phyloP scores from a whole-genome alignment of 164 flowering plant species.

The Nymphaea thermarum region DNA sequence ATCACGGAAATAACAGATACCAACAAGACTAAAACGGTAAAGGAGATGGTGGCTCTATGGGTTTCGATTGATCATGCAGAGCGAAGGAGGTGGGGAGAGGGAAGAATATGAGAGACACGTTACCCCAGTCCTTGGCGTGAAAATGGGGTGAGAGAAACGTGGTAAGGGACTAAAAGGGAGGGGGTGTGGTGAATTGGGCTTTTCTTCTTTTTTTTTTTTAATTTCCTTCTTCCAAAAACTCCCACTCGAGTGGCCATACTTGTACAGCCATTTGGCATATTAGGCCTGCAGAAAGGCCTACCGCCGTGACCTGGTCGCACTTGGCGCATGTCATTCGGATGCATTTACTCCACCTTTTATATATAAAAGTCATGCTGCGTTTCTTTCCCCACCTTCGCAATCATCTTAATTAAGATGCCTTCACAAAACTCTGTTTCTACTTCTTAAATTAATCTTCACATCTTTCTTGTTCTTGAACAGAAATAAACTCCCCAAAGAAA shows the following conservation, averaged over 20 bases:
- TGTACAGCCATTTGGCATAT: background rate
- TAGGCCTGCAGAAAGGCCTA: background rate
- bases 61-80: background rate
- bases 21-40: slow-evolving; percentile 1
- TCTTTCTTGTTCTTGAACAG: no score
- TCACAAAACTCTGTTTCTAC: no score
- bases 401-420: no score
- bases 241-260: background rate
- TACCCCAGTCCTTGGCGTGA: background rate
- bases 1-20: slow-evolving; percentile 1
- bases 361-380: no score
- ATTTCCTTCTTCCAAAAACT: no score
- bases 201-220: no score
- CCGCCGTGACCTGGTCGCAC: background rate
- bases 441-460: no score
- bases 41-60: background rate
- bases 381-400: no score
- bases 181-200: background rate
- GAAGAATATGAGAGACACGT: background rate
- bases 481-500: no score
- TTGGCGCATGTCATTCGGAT: background rate
- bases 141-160: background rate
- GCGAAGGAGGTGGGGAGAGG: background rate
- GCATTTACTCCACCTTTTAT: background rate
- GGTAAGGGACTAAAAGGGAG: background rate